Evolutionary conservation across 257 asterid species (phyloP).

Genomic region (Linderniella brevidens): DNA sequence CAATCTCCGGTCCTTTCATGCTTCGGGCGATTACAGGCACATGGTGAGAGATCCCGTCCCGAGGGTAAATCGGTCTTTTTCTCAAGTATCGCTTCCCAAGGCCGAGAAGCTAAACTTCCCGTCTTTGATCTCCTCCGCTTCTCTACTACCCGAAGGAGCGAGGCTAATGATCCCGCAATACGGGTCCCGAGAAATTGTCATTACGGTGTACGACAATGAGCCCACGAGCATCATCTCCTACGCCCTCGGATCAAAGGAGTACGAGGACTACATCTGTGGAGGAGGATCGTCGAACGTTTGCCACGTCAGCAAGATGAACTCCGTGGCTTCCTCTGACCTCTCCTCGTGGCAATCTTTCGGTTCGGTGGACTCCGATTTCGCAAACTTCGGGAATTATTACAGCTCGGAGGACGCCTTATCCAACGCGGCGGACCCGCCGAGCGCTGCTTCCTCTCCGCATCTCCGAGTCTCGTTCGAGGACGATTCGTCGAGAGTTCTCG

Average conservation of each 20-base stretch:
- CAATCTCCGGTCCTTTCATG: conserved; percentile 58
- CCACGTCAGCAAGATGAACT: conserved; percentile 20
- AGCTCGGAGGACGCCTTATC: conserved; percentile 38
- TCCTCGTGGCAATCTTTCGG: conserved; percentile 62
- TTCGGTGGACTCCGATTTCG: conserved; percentile 46
- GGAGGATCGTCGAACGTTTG: conserved; percentile 15
- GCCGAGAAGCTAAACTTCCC: conserved; percentile 31
- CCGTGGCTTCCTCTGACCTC: conserved; percentile 30
- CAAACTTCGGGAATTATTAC: conserved; percentile 33
- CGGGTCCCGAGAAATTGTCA: conserved; percentile 25
- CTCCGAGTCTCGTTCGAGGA: conserved; percentile 59
- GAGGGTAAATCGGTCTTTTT: conserved; percentile 32
- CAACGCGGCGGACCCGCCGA: conserved; percentile 18
- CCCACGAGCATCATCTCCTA: conserved; percentile 80
- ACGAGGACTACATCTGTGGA: conserved; percentile 39
- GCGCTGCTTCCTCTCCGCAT: conserved; percentile 66
- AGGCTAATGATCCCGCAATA: conserved; percentile 46
- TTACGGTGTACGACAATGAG: conserved; percentile 68
- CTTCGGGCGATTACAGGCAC: conserved; percentile 66
- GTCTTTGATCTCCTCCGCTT: conserved; percentile 31
- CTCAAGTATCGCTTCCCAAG: conserved; percentile 37
- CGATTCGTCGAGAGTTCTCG: conserved; percentile 39
- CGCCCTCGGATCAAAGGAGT: conserved; percentile 53
- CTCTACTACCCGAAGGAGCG: conserved; percentile 67
- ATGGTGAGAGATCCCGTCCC: conserved; percentile 77